A percentile compares a stretch with the other conserved stretches of the same genome.
Conservation (phyloP, 805 yeast species). For the Yarrowia sp. region DNA sequence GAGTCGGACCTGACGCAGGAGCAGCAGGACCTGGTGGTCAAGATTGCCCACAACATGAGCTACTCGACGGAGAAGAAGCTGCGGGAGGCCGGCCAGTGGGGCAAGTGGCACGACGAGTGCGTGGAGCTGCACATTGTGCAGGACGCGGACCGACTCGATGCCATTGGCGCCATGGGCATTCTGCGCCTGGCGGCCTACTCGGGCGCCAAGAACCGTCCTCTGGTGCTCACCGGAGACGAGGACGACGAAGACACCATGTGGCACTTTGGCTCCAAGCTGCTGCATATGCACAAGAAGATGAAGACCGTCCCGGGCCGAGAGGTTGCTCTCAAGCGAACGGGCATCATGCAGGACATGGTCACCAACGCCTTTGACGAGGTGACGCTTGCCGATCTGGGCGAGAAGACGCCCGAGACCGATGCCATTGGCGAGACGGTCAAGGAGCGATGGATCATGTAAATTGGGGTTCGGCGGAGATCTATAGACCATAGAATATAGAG, state of each 20-base stretch:
- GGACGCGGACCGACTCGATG: constrained; percentile 45
- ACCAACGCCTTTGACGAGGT: constrained; percentile 25
- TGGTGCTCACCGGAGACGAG: constrained; percentile 29
- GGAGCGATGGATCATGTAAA: constrained; percentile 26
- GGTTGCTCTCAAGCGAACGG: constrained; percentile 31
- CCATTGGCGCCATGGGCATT: constrained; percentile 42
- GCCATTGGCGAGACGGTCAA: constrained; percentile 16
- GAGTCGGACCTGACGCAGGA: constrained; percentile 28
- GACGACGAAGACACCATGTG: constrained; percentile 31
- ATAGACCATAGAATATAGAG: constrained; percentile 19
- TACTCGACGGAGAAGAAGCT: constrained; percentile 35
- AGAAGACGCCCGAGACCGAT: neutral
- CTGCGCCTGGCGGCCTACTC: constrained; percentile 41
- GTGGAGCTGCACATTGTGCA: constrained; percentile 40
- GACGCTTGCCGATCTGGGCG: constrained; percentile 11
- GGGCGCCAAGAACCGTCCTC: constrained; percentile 35
- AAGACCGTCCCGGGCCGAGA: constrained; percentile 34
- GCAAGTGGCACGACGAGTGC: constrained; percentile 38
- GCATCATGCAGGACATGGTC: constrained; percentile 33
- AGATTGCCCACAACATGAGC: constrained; percentile 35
- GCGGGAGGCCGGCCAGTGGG: constrained; percentile 34
- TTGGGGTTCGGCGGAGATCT: neutral
- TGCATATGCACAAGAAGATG: constrained; percentile 35
- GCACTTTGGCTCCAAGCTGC: constrained; percentile 40
- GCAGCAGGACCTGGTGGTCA: constrained; percentile 31